These are phyloP conservation scores for Metschnikowia borealis DNA, from an alignment of 805 yeast species.

Conservation along the genomic window DNA sequence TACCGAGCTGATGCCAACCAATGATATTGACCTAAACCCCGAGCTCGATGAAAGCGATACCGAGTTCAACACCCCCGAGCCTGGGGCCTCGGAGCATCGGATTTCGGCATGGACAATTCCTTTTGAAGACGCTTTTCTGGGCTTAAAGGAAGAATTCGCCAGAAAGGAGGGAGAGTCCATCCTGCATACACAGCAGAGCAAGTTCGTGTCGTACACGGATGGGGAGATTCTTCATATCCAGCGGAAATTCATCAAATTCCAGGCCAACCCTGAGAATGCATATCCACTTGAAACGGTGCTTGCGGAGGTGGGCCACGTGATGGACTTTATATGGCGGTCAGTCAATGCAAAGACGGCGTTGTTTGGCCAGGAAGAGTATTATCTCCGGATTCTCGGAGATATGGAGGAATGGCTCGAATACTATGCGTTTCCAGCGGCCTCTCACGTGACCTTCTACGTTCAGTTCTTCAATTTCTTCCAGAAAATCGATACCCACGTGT, in stretches of 20 bases:
- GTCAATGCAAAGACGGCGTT: constrained; percentile 27
- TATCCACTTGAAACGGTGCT: constrained; percentile 34
- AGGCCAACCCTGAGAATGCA: constrained; percentile 26
- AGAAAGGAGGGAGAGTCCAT: constrained; percentile 7
- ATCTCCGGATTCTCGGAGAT: constrained; percentile 63
- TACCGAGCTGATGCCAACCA: constrained; percentile 17
- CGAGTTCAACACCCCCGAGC: constrained; percentile 7
- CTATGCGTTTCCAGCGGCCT: constrained; percentile 20
- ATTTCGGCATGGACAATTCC: constrained; percentile 15
- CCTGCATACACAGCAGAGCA: constrained; percentile 47
- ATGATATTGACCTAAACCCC: constrained; percentile 37
- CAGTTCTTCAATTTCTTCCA: constrained; percentile 28
- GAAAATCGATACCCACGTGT: constrained; percentile 33
- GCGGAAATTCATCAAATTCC: constrained; percentile 36
- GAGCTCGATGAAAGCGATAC: constrained; percentile 26
- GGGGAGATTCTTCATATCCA: constrained; percentile 15
- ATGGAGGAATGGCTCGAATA: constrained; percentile 53
- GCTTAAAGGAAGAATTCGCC: constrained; percentile 13
- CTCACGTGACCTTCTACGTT: constrained; percentile 4
- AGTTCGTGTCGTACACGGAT: constrained; percentile 25
- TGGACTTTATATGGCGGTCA: constrained; percentile 63
- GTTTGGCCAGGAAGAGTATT: constrained; percentile 61
- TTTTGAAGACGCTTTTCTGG: constrained; percentile 28
- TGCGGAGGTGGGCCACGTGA: constrained; percentile 43
- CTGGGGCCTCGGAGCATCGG: constrained; percentile 13